A percentile compares a stretch with the other conserved stretches of the same genome.
phyloP scores from a whole-genome alignment of 495 filamentous ascomycete genomes.

The Tuber brumale region DNA sequence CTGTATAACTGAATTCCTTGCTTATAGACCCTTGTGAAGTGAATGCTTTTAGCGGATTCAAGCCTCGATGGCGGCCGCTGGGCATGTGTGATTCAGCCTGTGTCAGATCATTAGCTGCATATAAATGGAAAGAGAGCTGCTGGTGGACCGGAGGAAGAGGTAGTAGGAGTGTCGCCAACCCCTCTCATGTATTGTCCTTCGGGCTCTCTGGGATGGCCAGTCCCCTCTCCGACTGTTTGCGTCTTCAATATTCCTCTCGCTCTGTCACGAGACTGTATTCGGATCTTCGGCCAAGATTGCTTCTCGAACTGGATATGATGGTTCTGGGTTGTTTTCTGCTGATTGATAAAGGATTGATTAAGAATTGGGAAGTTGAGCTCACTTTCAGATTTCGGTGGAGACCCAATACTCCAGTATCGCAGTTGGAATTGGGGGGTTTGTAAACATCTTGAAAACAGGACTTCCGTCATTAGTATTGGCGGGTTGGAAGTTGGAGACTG shows the following conservation, averaged over 20 bases:
- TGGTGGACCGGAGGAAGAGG: no score
- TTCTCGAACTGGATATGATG: neutral
- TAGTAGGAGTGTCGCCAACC: neutral
- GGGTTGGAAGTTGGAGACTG: neutral
- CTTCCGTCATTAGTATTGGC: neutral
- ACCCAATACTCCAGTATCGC: neutral
- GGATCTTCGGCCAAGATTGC: neutral
- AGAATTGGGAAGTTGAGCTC: neutral
- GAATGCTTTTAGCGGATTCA: conserved; percentile 34
- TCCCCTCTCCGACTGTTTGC: conserved; percentile 6
- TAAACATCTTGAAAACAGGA: neutral
- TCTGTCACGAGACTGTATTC: neutral
- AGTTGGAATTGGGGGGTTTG: neutral
- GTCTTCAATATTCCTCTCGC: conserved; percentile 2
- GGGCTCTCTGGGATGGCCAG: conserved; percentile 9
- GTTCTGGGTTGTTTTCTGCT: neutral
- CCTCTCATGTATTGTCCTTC: neutral
- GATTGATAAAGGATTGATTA: neutral
- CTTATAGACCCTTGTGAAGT: conserved; percentile 42
- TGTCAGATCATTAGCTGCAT: neutral
- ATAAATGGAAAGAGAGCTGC: neutral
- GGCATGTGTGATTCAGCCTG: neutral
- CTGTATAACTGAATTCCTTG: conserved; percentile 44
- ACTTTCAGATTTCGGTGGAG: neutral
- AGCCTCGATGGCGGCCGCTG: conserved; percentile 18